Evolutionary conservation across 2,329 filamentous ascomycete genomes (phyloP).

Genomic region (Scopulariopsis brevicaulis): DNA sequence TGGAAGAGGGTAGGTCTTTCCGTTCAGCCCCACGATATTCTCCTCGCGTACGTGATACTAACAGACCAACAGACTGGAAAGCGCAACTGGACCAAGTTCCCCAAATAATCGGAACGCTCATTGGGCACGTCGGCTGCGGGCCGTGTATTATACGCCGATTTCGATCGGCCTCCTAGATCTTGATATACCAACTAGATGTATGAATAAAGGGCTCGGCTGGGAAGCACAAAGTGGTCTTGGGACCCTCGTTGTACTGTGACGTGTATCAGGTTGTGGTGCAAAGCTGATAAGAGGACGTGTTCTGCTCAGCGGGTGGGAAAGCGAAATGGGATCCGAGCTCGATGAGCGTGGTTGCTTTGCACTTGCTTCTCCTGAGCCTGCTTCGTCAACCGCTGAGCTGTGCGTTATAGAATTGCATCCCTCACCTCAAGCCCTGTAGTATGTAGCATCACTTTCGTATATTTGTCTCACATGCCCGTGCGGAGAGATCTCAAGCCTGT

Average conservation of each 20-base stretch:
- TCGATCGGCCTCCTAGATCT: not conserved
- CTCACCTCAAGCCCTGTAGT: too few relatives aligned
- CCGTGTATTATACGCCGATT: slow-evolving; percentile 2
- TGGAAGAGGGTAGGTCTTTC: slow-evolving; percentile 72
- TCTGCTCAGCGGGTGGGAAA: too few relatives aligned
- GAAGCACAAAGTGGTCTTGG: not conserved
- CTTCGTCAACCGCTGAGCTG: too few relatives aligned
- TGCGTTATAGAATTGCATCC: too few relatives aligned
- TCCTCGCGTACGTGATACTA: slow-evolving; percentile 13
- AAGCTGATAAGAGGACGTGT: not conserved
- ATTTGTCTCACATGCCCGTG: too few relatives aligned
- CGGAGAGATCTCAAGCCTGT: too few relatives aligned
- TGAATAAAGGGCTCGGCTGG: not conserved
- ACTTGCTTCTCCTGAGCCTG: too few relatives aligned
- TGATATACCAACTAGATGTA: slow-evolving; percentile 3
- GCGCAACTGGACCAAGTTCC: slow-evolving; percentile 45
- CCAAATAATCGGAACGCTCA: slow-evolving; percentile 28
- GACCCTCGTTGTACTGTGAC: not conserved
- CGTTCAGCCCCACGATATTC: not conserved
- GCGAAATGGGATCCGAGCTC: too few relatives aligned
- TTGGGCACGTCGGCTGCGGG: not conserved
- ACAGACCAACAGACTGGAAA: slow-evolving; percentile 36
- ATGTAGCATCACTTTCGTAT: too few relatives aligned
- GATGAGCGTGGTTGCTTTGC: too few relatives aligned
- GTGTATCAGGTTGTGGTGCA: not conserved